These are phyloP conservation scores for Daldinia bambusicola DNA, from an alignment of 495 filamentous ascomycete genomes.

Conservation along the genomic window DNA sequence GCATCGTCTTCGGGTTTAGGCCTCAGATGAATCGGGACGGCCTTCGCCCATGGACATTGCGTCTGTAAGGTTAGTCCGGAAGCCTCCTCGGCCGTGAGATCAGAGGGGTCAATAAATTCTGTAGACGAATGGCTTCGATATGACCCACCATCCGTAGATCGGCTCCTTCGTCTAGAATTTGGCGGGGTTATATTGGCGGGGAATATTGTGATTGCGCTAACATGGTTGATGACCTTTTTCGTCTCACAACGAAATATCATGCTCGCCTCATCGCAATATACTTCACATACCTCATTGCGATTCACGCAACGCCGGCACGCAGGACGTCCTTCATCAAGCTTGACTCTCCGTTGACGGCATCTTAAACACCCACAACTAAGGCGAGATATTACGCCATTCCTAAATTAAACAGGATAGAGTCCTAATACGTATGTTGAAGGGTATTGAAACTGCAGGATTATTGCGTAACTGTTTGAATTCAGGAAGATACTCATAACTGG, in stretches of 20 bases:
- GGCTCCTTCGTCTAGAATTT: constrained; percentile 23
- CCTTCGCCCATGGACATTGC: constrained; percentile 19
- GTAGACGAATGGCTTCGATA: neutral
- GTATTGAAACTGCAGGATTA: too few relatives aligned
- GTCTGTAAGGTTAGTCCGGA: constrained; percentile 19
- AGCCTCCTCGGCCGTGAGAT: constrained; percentile 29
- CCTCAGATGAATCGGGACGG: constrained; percentile 5
- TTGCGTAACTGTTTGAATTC: too few relatives aligned
- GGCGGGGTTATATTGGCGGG: neutral
- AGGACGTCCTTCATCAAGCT: constrained; percentile 47
- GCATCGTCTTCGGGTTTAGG: constrained; percentile 44
- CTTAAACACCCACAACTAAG: constrained; percentile 42
- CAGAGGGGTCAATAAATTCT: constrained; percentile 26
- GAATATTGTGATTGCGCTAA: neutral
- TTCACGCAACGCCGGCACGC: constrained; percentile 47
- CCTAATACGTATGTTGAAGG: too few relatives aligned
- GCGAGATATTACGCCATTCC: constrained; percentile 25
- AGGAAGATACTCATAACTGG: too few relatives aligned
- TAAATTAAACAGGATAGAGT: neutral
- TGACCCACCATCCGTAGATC: constrained; percentile 11
- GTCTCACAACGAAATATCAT: constrained; percentile 50
- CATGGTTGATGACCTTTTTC: constrained; percentile 37
- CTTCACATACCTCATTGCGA: constrained; percentile 47
- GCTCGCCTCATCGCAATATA: constrained; percentile 47
- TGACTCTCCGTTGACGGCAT: constrained; percentile 45